Evolutionary conservation across 139 green algal species (phyloP).

Genomic region (Volvox reticuliferus): DNA sequence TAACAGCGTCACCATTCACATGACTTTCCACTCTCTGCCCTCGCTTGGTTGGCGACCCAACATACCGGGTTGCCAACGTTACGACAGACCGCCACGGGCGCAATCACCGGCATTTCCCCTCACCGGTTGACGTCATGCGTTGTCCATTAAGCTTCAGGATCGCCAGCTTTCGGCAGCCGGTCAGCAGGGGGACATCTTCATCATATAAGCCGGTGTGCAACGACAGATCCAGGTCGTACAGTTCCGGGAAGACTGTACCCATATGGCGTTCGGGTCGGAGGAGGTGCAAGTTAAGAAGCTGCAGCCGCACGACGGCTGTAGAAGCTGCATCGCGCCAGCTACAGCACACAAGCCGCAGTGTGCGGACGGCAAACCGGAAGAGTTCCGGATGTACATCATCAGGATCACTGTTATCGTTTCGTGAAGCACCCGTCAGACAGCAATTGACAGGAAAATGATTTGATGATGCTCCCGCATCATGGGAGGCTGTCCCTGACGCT

Average conservation of each 20-base stretch:
- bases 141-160: not conserved
- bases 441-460: too few species aligned
- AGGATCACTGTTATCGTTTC: not conserved
- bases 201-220: not conserved
- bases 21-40: too few species aligned
- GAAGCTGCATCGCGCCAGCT: conserved; percentile 7
- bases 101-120: not conserved
- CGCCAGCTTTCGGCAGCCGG: not conserved
- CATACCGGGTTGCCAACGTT: too few species aligned
- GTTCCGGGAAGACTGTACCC: not conserved
- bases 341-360: not conserved
- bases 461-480: too few species aligned
- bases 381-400: not conserved
- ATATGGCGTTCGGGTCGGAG: not conserved
- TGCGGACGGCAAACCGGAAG: not conserved
- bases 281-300: not conserved
- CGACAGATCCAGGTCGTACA: not conserved
- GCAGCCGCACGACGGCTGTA: not conserved
- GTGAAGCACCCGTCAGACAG: too few species aligned
- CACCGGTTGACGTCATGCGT: not conserved
- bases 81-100: too few species aligned
- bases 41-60: too few species aligned
- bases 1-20: too few species aligned
- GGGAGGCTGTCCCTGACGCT: too few species aligned
- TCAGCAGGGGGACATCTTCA: not conserved